Conservation (phyloP, 2,329 filamentous ascomycete species). For the Zymoseptoria pseudotritici region DNA sequence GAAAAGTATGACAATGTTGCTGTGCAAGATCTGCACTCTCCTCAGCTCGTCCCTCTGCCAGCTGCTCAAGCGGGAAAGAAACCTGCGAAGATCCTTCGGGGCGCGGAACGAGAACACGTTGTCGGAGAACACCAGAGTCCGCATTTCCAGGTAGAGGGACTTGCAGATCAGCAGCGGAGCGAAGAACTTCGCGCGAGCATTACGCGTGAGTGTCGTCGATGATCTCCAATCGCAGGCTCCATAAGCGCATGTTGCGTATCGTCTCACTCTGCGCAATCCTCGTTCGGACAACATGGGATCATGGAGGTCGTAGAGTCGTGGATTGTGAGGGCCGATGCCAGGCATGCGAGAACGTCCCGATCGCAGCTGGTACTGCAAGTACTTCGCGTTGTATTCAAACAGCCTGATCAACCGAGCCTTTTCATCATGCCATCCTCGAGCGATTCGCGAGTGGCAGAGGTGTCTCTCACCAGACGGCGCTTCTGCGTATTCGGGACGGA, state of each 20-base stretch:
- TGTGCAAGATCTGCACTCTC: not conserved
- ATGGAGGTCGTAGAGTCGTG: not conserved
- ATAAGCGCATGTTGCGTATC: not conserved
- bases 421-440: not conserved
- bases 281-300: not conserved
- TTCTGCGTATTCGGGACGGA: not conserved
- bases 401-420: not conserved
- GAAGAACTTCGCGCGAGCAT: not conserved
- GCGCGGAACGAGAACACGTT: not conserved
- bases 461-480: not conserved
- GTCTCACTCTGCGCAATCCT: not conserved
- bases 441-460: not conserved
- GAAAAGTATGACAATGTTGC: not conserved
- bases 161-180: not conserved
- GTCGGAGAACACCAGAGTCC: not conserved
- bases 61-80: not conserved
- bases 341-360: not conserved
- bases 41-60: not conserved
- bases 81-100: not conserved
- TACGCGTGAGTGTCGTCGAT: not conserved
- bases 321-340: not conserved
- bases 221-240: not conserved
- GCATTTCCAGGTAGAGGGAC: not conserved
- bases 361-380: not conserved
- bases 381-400: not conserved